These are phyloP conservation scores for Trametes coccinea DNA, from an alignment of 768 basidiomycete species.

Conservation along the genomic window DNA sequence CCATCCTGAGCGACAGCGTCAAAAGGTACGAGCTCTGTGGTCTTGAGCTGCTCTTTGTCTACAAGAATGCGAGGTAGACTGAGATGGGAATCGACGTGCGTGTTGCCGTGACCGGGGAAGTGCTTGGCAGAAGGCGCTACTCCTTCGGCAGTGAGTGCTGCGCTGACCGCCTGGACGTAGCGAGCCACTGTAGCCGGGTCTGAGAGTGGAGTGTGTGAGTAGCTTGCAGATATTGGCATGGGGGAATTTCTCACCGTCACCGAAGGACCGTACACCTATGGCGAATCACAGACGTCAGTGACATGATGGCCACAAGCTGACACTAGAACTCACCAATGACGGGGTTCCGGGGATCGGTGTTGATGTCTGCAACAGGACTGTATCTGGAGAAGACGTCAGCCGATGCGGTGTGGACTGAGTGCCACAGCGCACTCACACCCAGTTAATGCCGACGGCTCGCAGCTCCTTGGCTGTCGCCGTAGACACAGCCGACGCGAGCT, in stretches of 20 bases:
- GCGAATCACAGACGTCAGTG: neutral
- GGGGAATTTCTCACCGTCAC: conserved; percentile 49
- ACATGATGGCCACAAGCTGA: neutral
- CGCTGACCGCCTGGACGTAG: conserved; percentile 48
- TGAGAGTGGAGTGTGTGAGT: conserved; percentile 24
- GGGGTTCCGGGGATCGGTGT: conserved; percentile 67
- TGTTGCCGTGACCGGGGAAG: conserved; percentile 77
- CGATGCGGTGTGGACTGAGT: neutral
- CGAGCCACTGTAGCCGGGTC: conserved; percentile 54
- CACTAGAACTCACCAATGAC: conserved; percentile 55
- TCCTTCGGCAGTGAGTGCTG: conserved; percentile 48
- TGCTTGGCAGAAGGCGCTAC: conserved; percentile 69
- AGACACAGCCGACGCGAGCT: conserved; percentile 47
- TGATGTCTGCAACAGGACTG: conserved; percentile 72
- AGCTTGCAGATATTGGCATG: neutral
- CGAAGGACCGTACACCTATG: conserved; percentile 67
- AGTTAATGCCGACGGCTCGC: conserved; percentile 63
- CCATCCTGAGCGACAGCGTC: conserved; percentile 40
- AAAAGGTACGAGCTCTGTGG: conserved; percentile 63
- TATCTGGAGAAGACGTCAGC: conserved; percentile 18
- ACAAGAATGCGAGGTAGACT: conserved; percentile 64
- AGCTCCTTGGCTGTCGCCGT: conserved; percentile 58
- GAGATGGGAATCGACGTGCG: conserved; percentile 69
- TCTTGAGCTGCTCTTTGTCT: conserved; percentile 39
- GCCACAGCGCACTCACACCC: conserved; percentile 45